Evolutionary conservation across 805 yeast species (phyloP).

Genomic region (Wickerhamiella nectarea): DNA sequence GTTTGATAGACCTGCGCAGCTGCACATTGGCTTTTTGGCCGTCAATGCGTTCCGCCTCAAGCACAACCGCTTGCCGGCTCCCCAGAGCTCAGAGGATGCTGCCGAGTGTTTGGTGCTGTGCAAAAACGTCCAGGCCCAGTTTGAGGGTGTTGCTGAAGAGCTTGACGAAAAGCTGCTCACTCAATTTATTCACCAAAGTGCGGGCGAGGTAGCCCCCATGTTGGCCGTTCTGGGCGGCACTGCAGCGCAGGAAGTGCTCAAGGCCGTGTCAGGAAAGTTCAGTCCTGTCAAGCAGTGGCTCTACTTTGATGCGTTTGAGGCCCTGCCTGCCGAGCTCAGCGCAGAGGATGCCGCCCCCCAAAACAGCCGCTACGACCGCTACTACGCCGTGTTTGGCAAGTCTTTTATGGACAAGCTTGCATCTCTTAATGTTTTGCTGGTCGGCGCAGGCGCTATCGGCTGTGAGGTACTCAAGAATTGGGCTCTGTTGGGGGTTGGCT

Average conservation of each 20-base stretch:
- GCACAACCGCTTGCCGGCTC: conserved; percentile 56
- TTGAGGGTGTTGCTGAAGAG: conserved; percentile 42
- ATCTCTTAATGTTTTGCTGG: conserved; percentile 73
- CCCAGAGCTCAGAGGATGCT: conserved; percentile 65
- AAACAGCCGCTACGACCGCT: conserved; percentile 81
- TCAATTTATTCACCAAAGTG: conserved; percentile 70
- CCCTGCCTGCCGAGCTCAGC: conserved; percentile 41
- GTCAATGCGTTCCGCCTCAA: conserved; percentile 55
- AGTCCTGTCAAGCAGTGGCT: conserved; percentile 85
- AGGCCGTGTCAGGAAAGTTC: conserved; percentile 90
- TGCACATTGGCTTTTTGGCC: conserved; percentile 87
- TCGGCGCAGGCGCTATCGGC: conserved; percentile 98
- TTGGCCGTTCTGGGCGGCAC: conserved; percentile 87
- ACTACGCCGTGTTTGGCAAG: conserved; percentile 85
- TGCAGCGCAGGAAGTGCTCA: conserved; percentile 91
- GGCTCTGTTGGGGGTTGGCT: conserved; percentile 92
- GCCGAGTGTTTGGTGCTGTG: conserved; percentile 47
- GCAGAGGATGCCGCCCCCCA: conserved; percentile 62
- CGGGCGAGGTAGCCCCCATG: conserved; percentile 84
- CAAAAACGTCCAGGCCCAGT: conserved; percentile 43
- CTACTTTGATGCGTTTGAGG: conserved; percentile 91
- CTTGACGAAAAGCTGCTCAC: conserved; percentile 52
- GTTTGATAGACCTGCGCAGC: conserved; percentile 80
- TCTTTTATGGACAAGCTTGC: conserved; percentile 60
- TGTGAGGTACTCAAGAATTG: conserved; percentile 97